Evolutionary conservation across 805 yeast species (phyloP).

Genomic region (Maudiozyma saulgeensis): DNA sequence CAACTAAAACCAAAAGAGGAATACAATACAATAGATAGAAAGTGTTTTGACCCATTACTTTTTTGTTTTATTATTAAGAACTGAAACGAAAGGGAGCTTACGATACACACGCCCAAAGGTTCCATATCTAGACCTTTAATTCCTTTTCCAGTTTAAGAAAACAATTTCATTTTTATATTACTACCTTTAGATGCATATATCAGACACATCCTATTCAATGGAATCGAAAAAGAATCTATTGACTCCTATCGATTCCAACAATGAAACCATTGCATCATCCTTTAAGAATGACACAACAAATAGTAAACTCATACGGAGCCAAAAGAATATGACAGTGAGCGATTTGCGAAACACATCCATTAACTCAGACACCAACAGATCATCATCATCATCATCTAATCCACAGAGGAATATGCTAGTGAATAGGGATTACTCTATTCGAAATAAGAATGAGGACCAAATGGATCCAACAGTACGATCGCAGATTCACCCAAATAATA

Average conservation of each 20-base stretch:
- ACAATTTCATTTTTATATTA: no score
- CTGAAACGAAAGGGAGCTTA: no score
- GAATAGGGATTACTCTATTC: background rate
- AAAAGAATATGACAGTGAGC: background rate
- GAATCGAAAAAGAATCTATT: background rate
- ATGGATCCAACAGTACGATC: background rate
- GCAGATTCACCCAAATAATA: background rate
- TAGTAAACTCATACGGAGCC: background rate
- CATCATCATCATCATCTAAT: background rate
- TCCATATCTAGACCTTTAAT: background rate
- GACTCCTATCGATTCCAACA: background rate
- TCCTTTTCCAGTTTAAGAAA: background rate
- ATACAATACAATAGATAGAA: no score
- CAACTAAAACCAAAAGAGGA: no score
- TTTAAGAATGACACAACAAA: background rate
- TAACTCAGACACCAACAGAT: background rate
- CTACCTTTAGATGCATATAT: background rate
- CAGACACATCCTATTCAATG: background rate
- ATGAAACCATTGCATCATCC: background rate
- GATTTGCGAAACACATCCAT: background rate
- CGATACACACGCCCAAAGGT: no score
- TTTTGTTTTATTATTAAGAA: no score
- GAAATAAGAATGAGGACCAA: background rate
- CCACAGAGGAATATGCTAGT: background rate
- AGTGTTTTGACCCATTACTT: no score